phyloP scores from a whole-genome alignment of 2,329 filamentous ascomycete species.

The Phoma herbarum region DNA sequence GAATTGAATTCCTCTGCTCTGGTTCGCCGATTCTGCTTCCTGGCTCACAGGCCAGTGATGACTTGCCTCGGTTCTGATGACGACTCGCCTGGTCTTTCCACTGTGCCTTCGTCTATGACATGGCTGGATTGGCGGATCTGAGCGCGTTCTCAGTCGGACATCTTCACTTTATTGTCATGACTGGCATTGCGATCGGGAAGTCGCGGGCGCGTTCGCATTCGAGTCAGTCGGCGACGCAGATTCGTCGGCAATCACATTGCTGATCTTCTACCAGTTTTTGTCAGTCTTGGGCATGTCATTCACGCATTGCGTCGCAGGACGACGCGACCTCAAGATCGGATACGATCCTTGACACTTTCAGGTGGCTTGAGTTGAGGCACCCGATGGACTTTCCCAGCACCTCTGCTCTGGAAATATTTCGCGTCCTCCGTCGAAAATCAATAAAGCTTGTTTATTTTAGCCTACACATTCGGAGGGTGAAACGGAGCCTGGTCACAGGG shows the following conservation, averaged over 20 bases:
- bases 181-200: constrained; percentile 11
- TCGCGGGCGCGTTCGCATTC: constrained; percentile 7
- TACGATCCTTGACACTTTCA: constrained; percentile 20
- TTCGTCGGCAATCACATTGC: neutral
- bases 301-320: constrained; percentile 8
- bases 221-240: constrained; percentile 14
- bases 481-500: constrained; percentile 27
- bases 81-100: constrained; percentile 29
- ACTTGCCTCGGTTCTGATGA: constrained; percentile 25
- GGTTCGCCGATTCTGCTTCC: constrained; percentile 22
- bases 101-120: constrained; percentile 17
- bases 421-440: constrained; percentile 31
- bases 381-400: constrained; percentile 26
- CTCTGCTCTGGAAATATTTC: constrained; percentile 25
- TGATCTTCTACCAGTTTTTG: constrained; percentile 1
- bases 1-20: constrained; percentile 17
- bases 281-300: constrained; percentile 3
- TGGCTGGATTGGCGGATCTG: constrained; percentile 21
- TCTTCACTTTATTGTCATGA: constrained; percentile 20
- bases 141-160: constrained; percentile 18
- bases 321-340: constrained; percentile 10
- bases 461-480: constrained; percentile 29
- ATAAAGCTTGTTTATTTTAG: constrained; percentile 44
- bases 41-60: constrained; percentile 23
- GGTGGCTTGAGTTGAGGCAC: constrained; percentile 14